Evolutionary conservation across 257 asterid genomes (phyloP).

Genomic region (Gentiana macrophylla): DNA sequence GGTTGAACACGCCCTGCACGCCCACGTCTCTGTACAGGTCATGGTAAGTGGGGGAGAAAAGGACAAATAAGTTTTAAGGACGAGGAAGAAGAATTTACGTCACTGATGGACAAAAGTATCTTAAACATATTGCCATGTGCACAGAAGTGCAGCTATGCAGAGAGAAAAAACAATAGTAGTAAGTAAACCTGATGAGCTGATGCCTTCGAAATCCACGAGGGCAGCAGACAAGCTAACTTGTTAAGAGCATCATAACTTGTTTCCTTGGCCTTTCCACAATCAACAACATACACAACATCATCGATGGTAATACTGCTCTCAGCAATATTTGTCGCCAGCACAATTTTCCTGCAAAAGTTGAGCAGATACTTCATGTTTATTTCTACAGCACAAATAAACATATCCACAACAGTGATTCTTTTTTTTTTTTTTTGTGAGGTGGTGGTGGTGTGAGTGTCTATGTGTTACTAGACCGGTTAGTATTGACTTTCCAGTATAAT

Average conservation of each 20-base stretch:
- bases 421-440: no score
- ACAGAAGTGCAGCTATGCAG: neutral
- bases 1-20: slow-evolving; percentile 99
- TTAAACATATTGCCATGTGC: neutral
- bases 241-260: slow-evolving; percentile 97
- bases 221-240: slow-evolving; percentile 87
- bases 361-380: no score
- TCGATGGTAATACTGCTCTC: slow-evolving; percentile 98
- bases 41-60: slow-evolving; percentile 10
- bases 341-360: slow-evolving; percentile 60
- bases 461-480: no score
- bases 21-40: slow-evolving; percentile 76
- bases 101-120: neutral
- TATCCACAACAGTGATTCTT: no score
- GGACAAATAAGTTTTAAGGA: slow-evolving; percentile 1
- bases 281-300: slow-evolving; percentile 89
- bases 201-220: slow-evolving; percentile 99
- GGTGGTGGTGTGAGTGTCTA: no score
- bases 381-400: no score
- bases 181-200: slow-evolving; percentile 85
- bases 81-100: neutral
- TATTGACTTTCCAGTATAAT: no score
- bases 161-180: slow-evolving; percentile 1
- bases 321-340: slow-evolving; percentile 92
- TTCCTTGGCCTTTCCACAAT: slow-evolving; percentile 98